Percentiles rank a stretch among this genome's conserved stretches.
These are phyloP conservation scores for Spizellomyces sp. DNA, from an alignment of 192 early-diverging fungal genomes.

Conservation along the genomic window DNA sequence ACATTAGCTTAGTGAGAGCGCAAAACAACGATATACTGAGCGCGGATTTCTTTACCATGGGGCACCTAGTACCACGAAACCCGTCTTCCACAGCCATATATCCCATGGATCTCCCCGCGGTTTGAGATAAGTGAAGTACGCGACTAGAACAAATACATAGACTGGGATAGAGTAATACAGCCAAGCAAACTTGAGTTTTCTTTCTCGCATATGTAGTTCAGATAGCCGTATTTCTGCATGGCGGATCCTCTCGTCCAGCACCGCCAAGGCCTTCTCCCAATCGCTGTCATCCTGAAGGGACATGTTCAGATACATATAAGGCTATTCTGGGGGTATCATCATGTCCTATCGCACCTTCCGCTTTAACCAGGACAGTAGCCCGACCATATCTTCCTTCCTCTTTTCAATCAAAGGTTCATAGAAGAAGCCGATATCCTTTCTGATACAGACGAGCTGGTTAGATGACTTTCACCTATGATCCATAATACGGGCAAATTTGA, in stretches of 20 bases:
- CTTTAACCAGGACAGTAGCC: constrained; percentile 1
- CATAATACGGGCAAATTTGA: too few relatives aligned
- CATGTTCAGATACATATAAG: neutral
- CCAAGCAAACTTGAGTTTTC: constrained; percentile 54
- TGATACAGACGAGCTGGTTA: too few relatives aligned
- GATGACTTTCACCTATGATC: too few relatives aligned
- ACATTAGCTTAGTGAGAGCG: neutral
- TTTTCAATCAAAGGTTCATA: neutral
- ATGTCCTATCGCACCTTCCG: constrained; percentile 3
- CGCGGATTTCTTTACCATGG: constrained; percentile 34
- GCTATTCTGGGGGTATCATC: neutral
- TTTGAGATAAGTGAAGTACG: constrained; percentile 50
- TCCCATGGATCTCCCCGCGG: constrained; percentile 44
- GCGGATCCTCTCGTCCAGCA: constrained; percentile 60
- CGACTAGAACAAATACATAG: constrained; percentile 58
- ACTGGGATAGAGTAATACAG: constrained; percentile 59
- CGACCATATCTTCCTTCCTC: neutral
- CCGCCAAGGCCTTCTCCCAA: constrained; percentile 63
- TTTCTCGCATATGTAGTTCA: constrained; percentile 48
- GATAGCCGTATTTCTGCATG: constrained; percentile 45
- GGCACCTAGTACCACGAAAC: constrained; percentile 42
- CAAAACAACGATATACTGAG: neutral
- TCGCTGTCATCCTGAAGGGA: constrained; percentile 40
- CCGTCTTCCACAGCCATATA: constrained; percentile 47
- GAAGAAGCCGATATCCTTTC: too few relatives aligned